Conservation (phyloP, 441 rosid genomes). For the Cnidoscolus chayamansa region DNA sequence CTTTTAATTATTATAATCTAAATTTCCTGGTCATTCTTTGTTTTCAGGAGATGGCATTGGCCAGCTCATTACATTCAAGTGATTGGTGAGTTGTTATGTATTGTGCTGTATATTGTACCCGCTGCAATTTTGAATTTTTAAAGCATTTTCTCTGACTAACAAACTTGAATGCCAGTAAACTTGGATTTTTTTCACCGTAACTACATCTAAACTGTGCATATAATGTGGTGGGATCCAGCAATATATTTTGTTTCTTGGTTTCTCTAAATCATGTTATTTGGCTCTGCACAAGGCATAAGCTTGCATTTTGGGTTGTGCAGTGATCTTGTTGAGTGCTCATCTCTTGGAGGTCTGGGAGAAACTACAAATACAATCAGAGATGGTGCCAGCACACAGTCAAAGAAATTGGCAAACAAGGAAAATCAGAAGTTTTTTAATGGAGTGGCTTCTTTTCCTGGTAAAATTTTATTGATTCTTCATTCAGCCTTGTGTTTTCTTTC, state of each 20-base stretch:
- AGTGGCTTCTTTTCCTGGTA: slow-evolving; percentile 38
- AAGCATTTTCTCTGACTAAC: not conserved
- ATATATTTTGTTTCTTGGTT: not conserved
- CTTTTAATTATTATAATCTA: not conserved
- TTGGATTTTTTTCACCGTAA: not conserved
- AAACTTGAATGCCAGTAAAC: not conserved
- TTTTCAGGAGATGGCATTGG: slow-evolving; percentile 35
- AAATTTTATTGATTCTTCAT: slow-evolving; percentile 12
- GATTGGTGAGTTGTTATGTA: slow-evolving; percentile 42
- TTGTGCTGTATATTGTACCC: not conserved
- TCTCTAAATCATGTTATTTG: not conserved
- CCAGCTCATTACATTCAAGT: slow-evolving; percentile 33
- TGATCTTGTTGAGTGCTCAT: slow-evolving; percentile 25
- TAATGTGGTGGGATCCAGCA: too few species aligned
- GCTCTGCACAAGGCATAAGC: slow-evolving; percentile 1
- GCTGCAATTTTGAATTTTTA: not conserved
- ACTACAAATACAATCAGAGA: slow-evolving; percentile 23
- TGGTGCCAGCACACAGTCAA: slow-evolving; percentile 26
- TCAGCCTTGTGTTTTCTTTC: slow-evolving; percentile 5
- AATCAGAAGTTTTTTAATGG: slow-evolving; percentile 25
- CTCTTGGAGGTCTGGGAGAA: slow-evolving; percentile 31
- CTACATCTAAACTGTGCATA: not conserved
- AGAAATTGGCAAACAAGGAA: slow-evolving; percentile 32
- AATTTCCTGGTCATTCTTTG: slow-evolving; percentile 6
- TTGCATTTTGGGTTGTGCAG: slow-evolving; percentile 20